Evolutionary conservation across 371 early-diverging fungal species (phyloP).

Genomic region (Cokeromyces recurvatus): DNA sequence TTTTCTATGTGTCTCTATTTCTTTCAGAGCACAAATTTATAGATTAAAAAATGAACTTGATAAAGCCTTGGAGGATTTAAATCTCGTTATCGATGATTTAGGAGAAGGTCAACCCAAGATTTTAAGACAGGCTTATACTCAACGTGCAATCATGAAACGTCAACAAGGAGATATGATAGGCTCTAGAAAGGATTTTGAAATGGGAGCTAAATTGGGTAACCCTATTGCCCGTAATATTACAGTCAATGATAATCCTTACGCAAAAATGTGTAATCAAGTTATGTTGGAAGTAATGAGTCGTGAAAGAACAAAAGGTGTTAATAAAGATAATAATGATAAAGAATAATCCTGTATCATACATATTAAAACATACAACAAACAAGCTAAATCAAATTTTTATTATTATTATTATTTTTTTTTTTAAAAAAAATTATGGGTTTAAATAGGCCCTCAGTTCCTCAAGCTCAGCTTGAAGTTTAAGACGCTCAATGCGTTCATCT

Average conservation of each 20-base stretch:
- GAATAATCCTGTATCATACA: too few species aligned
- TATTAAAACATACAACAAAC: too few species aligned
- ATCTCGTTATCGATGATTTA: constrained; percentile 57
- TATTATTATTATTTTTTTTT: background rate
- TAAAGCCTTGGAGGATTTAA: constrained; percentile 63
- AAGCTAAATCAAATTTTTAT: background rate
- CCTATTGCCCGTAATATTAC: constrained; percentile 72
- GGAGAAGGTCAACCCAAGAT: constrained; percentile 58
- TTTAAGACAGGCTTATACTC: constrained; percentile 85
- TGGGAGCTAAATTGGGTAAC: constrained; percentile 76
- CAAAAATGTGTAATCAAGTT: constrained; percentile 81
- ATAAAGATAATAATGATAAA: background rate
- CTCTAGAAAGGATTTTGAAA: constrained; percentile 70
- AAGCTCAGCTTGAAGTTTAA: constrained; percentile 35
- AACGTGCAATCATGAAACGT: constrained; percentile 72
- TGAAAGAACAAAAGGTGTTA: constrained; percentile 19
- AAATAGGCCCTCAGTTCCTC: too few species aligned
- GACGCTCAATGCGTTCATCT: constrained; percentile 39
- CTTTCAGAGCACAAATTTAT: constrained; percentile 68
- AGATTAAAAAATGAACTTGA: constrained; percentile 56
- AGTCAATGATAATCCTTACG: constrained; percentile 85
- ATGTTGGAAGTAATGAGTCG: constrained; percentile 66
- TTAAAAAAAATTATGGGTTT: too few species aligned
- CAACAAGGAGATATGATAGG: constrained; percentile 60
- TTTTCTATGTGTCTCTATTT: too few species aligned